A percentile compares a stretch with the other conserved stretches of the same genome.
phyloP scores from a whole-genome alignment of 1,284 basidiomycete genomes.

The Trichosporon sp. region DNA sequence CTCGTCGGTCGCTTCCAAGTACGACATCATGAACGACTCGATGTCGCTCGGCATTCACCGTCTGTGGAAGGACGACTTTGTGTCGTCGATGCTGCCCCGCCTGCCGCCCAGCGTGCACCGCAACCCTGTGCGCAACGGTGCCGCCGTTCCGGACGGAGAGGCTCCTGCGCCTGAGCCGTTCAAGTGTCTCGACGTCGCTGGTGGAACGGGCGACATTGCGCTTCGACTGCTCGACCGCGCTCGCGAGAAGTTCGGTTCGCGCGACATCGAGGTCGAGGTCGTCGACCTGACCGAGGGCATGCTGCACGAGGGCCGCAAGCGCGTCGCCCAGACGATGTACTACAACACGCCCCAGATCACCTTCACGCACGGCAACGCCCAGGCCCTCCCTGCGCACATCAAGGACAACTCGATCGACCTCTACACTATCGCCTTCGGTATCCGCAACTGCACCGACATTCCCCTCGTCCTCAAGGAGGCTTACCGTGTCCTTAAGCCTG shows the following conservation, averaged over 20 bases:
- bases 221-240: slow-evolving; percentile 90
- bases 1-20: slow-evolving; percentile 91
- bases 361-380: slow-evolving; percentile 93
- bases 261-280: slow-evolving; percentile 85
- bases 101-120: slow-evolving; percentile 51
- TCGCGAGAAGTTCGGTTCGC: slow-evolving; percentile 80
- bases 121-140: slow-evolving; percentile 34
- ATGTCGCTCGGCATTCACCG: slow-evolving; percentile 95
- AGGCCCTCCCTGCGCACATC: slow-evolving; percentile 68
- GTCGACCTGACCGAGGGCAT: slow-evolving; percentile 96
- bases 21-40: slow-evolving; percentile 99
- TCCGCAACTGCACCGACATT: slow-evolving; percentile 95
- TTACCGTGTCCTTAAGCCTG: slow-evolving; percentile 91
- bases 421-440: slow-evolving; percentile 99
- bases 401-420: slow-evolving; percentile 83
- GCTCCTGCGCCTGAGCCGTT: slow-evolving; percentile 57
- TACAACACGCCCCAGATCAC: slow-evolving; percentile 88
- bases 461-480: slow-evolving; percentile 87
- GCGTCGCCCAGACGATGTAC: slow-evolving; percentile 95
- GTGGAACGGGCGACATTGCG: slow-evolving; percentile 97
- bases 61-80: slow-evolving; percentile 95
- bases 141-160: slow-evolving; percentile 58
- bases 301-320: slow-evolving; percentile 87
- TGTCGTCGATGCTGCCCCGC: slow-evolving; percentile 73
- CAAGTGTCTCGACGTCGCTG: slow-evolving; percentile 90